phyloP scores from a whole-genome alignment of 2,329 filamentous ascomycete species.

The Colletotrichum filicis region DNA sequence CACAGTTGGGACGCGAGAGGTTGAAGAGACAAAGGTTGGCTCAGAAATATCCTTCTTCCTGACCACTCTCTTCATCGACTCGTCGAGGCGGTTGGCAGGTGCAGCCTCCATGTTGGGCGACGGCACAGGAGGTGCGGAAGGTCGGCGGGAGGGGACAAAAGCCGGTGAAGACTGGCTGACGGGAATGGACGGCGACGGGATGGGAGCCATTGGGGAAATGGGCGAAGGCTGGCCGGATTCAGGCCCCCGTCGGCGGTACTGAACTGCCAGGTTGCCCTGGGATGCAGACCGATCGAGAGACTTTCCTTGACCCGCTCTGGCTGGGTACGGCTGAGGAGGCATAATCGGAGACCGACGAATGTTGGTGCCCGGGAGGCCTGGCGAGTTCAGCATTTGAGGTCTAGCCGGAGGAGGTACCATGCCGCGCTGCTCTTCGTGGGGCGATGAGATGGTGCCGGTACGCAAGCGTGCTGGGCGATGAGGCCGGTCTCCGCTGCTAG shows the following conservation, averaged over 20 bases:
- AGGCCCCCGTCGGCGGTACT: slow-evolving; percentile 44
- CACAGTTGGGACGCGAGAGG: slow-evolving; percentile 56
- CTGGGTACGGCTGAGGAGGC: slow-evolving; percentile 54
- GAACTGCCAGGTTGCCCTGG: slow-evolving; percentile 47
- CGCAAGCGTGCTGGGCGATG: slow-evolving; percentile 47
- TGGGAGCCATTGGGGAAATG: slow-evolving; percentile 52
- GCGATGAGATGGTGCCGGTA: slow-evolving; percentile 34
- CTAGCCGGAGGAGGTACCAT: slow-evolving; percentile 39
- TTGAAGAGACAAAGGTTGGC: slow-evolving; percentile 58
- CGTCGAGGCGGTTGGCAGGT: slow-evolving; percentile 46
- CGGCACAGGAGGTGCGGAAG: slow-evolving; percentile 45
- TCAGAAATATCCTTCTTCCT: slow-evolving; percentile 63
- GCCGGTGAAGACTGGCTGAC: slow-evolving; percentile 49
- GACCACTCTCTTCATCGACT: slow-evolving; percentile 53
- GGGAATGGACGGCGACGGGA: slow-evolving; percentile 45
- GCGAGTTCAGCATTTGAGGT: slow-evolving; percentile 51
- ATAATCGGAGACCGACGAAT: slow-evolving; percentile 59
- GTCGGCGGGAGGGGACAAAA: slow-evolving; percentile 45
- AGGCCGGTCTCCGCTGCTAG: slow-evolving; percentile 57
- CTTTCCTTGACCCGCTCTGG: slow-evolving; percentile 36
- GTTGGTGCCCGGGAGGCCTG: slow-evolving; percentile 60
- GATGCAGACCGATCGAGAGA: slow-evolving; percentile 42
- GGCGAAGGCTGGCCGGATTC: slow-evolving; percentile 57
- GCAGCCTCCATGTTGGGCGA: slow-evolving; percentile 36
- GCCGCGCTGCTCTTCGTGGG: slow-evolving; percentile 36